Base-by-base conservation (phyloP, 1,284 basidiomycete species). In the Cutaneotrichosporon dermatis region DNA sequence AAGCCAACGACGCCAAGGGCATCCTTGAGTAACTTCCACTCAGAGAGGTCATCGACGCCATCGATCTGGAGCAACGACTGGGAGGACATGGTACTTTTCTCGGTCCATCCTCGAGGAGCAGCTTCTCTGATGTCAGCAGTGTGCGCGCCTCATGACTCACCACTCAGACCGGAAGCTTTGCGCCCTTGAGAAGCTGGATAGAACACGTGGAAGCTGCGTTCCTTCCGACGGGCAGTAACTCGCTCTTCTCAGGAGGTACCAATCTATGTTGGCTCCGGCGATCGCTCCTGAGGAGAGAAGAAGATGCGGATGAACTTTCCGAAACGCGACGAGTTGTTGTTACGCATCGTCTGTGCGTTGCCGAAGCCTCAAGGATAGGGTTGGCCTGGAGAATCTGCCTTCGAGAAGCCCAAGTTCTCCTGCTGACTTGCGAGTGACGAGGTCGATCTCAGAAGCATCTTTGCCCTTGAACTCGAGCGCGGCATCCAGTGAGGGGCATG, bases 201-300 rank as follows among this genome's bases (percentile, higher is more conserved):
- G 77, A 99, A 99, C 3, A 98, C 89, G 74, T 99, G 96, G 76
- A 99, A 99, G 73, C 85, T 89, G 53, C 96, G 83, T 77, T 99
- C 96, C 0, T 61, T 88, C 85, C 65, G 86, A 51, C 94, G 82
- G n/a, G 86, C 84, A 3, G 93, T 90, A 1, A 99, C 94, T 69
- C 96, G 81, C 92, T 95, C 83, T 99, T 99, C 82, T 99, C 51
- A 99, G 81, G 44, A 99, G 82, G 75, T 99, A 99, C 96, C 96
- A 99, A 75, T 99, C 94, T 64, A 99, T 95, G 72, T 95, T 97
- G 43, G 96, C 96, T 2, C 96, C 96, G 1, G 93, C 91, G 59
- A 99, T 99, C 63, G 92, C 92, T 0, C 95, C 95, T 59, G 91
- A 86, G 0, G 88, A 0, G 91, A 87, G 76, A 99, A 99, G 72